Base-by-base conservation (phyloP, 73 alveolate species). In the Urostyla sp. region DNA sequence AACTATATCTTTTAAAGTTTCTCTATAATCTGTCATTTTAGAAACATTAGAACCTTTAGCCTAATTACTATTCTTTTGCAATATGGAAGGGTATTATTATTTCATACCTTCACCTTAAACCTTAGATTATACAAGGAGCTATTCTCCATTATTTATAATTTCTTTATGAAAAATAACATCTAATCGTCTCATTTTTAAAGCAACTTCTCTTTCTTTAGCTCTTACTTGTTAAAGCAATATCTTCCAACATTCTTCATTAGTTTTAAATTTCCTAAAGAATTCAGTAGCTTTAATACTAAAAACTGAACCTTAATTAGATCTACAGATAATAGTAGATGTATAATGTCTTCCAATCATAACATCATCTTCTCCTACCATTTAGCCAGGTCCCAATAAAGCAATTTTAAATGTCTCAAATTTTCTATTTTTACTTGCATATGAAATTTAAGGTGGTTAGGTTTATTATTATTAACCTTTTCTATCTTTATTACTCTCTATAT, bases 321-420 rank as follows among this genome's bases (percentile, higher is more conserved):
- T 55, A 26, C 87, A 55, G 0, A 54, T 56, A 7, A 75, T 51
- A 7, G 87, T 55, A 4, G 54, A 10, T 7, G 69, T 34, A 40
- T 75, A 75, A 0, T 30, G 37, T 44, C 87, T 55, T 20, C 49
- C 67, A 21, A 34, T 37, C 52, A 75, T 67, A 2, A 75, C 87
- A 56, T 75, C 87, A n/a, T 75, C 87, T 67, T 75, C 87, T 27
- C 87, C 87, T 27, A 75, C 54, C 78, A 75, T 75, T 21, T 75
- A 50, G 1, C 87, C 87, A 0, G 87, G 69, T 13, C 87, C 76
- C 72, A 75, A 53, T 23, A 40, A 26, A 16, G 30, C 18, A 15
- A 75, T 35, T 32, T 55, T 55, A 27, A 53, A 55, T 0, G 76
- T 32, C 54, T 69, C 72, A 7, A 69, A 46, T 24, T 63, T 63